phyloP scores from a whole-genome alignment of 305 asterid genomes.

The Solanum hybrid region DNA sequence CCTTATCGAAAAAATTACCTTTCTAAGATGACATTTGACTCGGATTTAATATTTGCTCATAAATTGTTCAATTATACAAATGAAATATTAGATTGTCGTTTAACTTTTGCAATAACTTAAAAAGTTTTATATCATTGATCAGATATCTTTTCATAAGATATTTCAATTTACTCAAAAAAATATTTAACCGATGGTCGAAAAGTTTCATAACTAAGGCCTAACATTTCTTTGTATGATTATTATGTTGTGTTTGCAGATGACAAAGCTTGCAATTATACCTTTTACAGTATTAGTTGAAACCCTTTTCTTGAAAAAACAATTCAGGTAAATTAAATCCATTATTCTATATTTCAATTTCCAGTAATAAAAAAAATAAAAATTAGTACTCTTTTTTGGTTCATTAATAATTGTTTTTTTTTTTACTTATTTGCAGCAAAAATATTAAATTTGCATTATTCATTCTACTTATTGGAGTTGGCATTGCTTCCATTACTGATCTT shows the following conservation, averaged over 20 bases:
- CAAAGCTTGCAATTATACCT: conserved; percentile 90
- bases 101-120: neutral
- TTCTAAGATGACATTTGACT: neutral
- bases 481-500: conserved; percentile 80
- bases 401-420: neutral
- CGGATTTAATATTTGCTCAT: neutral
- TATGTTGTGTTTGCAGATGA: conserved; percentile 49
- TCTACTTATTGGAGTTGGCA: conserved; percentile 68
- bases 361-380: neutral
- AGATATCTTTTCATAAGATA: neutral
- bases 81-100: too few relatives aligned
- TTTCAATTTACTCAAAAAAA: neutral
- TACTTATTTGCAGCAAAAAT: conserved; percentile 45
- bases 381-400: neutral
- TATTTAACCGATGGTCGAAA: too few relatives aligned
- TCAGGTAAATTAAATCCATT: conserved; percentile 38
- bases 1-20: too few relatives aligned
- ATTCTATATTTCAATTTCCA: neutral
- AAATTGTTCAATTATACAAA: too few relatives aligned
- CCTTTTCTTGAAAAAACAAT: conserved; percentile 64
- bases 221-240: neutral
- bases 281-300: conserved; percentile 80
- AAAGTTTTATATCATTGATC: neutral
- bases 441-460: conserved; percentile 53
- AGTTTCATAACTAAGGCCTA: neutral